Evolutionary conservation across 1,284 basidiomycete species (phyloP).

Genomic region (Psilocybe mexicana): DNA sequence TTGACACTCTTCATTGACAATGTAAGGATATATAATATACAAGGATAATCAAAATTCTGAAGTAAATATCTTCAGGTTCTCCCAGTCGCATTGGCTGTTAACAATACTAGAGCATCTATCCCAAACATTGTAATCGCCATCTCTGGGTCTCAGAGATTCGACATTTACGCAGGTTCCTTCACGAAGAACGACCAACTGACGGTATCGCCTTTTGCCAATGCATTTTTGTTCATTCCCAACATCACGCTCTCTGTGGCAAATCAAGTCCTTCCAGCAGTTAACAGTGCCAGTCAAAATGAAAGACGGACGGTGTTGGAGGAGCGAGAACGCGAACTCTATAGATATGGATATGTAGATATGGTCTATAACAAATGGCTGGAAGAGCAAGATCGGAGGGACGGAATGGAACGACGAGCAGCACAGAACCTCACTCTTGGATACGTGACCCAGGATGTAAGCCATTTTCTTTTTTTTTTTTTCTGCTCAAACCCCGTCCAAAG

Average conservation of each 20-base stretch:
- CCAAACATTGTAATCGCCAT: constrained; percentile 73
- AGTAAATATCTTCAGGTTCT: constrained; percentile 38
- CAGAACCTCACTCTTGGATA: constrained; percentile 66
- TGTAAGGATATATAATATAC: constrained; percentile 33
- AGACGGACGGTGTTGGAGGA: constrained; percentile 33
- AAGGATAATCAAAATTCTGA: too few species aligned
- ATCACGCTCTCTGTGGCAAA: constrained; percentile 50
- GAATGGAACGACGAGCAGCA: constrained; percentile 37
- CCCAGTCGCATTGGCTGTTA: constrained; percentile 55
- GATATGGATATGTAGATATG: constrained; percentile 50
- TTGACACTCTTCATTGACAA: constrained; percentile 63
- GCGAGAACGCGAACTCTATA: constrained; percentile 44
- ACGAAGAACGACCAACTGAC: constrained; percentile 80
- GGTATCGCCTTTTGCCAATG: constrained; percentile 61
- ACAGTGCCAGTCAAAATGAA: constrained; percentile 43
- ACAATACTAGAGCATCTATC: constrained; percentile 58
- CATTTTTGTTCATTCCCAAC: constrained; percentile 59
- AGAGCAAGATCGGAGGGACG: constrained; percentile 50
- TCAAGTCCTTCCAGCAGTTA: constrained; percentile 55
- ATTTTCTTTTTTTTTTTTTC: constrained; percentile 1
- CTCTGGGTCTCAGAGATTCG: constrained; percentile 73
- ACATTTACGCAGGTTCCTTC: constrained; percentile 69
- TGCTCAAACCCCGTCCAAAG: not conserved
- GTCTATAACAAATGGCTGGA: constrained; percentile 55
- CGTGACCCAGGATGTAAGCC: constrained; percentile 66